A percentile compares a stretch with the other conserved stretches of the same genome.
phyloP scores from a whole-genome alignment of 2,329 filamentous ascomycete genomes.

The Botrytis porri region DNA sequence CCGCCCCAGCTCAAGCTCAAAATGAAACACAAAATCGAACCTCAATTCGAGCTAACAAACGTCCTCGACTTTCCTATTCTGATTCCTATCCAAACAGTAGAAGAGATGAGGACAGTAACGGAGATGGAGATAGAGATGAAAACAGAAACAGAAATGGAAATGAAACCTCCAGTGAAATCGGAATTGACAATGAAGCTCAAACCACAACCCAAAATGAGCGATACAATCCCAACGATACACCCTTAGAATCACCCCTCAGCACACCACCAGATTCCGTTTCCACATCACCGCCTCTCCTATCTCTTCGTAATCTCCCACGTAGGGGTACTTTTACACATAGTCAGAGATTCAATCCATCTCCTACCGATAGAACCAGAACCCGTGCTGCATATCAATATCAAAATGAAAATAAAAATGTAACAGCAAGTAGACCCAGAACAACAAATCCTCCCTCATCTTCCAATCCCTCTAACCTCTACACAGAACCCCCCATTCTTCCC shows the following conservation, averaged over 20 bases:
- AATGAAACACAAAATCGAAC: background rate
- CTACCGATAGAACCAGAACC: background rate
- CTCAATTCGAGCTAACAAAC: background rate
- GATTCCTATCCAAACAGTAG: background rate
- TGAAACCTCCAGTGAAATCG: no score
- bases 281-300: background rate
- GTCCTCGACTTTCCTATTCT: background rate
- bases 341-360: background rate
- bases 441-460: background rate
- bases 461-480: background rate
- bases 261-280: background rate
- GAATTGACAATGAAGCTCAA: no score
- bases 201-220: background rate
- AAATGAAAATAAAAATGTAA: no score
- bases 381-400: no score
- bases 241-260: background rate
- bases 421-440: no score
- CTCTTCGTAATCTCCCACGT: background rate
- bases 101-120: rapidly evolving
- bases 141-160: no score
- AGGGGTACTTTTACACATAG: rapidly evolving
- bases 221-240: background rate
- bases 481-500: background rate
- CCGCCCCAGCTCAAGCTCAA: background rate
- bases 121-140: no score